phyloP scores from a whole-genome alignment of 495 filamentous ascomycete genomes.

The Aspergillus heteromorphus region DNA sequence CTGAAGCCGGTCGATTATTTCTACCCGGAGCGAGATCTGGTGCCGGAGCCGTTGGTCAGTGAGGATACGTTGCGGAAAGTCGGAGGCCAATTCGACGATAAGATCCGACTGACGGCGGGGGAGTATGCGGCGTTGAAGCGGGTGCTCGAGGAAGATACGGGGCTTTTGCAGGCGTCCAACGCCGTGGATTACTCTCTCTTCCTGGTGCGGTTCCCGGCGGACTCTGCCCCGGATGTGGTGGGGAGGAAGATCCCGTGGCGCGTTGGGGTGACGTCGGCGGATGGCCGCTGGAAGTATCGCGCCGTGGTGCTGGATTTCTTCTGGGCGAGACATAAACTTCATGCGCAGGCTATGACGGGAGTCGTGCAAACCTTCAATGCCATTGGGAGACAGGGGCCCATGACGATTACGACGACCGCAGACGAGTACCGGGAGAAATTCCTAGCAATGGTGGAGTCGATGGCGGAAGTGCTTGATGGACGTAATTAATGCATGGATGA shows the following conservation, averaged over 20 bases:
- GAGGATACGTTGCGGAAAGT: slow-evolving; percentile 54
- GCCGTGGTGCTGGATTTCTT: slow-evolving; percentile 64
- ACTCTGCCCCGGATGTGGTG: slow-evolving; percentile 20
- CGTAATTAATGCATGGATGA: too few species aligned
- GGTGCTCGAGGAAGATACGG: slow-evolving; percentile 51
- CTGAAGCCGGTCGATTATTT: slow-evolving; percentile 69
- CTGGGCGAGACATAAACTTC: slow-evolving; percentile 63
- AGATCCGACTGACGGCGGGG: slow-evolving; percentile 46
- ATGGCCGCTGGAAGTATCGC: slow-evolving; percentile 60
- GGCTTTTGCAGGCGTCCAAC: slow-evolving; percentile 53
- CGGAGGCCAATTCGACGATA: slow-evolving; percentile 60
- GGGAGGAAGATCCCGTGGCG: slow-evolving; percentile 46
- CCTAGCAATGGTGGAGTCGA: slow-evolving; percentile 51
- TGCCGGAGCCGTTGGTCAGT: slow-evolving; percentile 52
- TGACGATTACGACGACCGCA: slow-evolving; percentile 65
- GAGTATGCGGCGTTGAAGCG: slow-evolving; percentile 47
- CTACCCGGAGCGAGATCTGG: slow-evolving; percentile 63
- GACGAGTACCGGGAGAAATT: slow-evolving; percentile 63
- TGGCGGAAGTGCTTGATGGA: slow-evolving; percentile 53
- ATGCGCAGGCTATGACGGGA: slow-evolving; percentile 55
- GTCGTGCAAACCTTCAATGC: slow-evolving; percentile 58
- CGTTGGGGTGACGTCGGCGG: slow-evolving; percentile 49
- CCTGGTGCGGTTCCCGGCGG: slow-evolving; percentile 50
- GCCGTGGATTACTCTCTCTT: slow-evolving; percentile 68
- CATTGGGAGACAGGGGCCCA: slow-evolving; percentile 51